Evolutionary conservation across 169 alveolate species (phyloP).

Genomic region (Amoebophrya sp.): DNA sequence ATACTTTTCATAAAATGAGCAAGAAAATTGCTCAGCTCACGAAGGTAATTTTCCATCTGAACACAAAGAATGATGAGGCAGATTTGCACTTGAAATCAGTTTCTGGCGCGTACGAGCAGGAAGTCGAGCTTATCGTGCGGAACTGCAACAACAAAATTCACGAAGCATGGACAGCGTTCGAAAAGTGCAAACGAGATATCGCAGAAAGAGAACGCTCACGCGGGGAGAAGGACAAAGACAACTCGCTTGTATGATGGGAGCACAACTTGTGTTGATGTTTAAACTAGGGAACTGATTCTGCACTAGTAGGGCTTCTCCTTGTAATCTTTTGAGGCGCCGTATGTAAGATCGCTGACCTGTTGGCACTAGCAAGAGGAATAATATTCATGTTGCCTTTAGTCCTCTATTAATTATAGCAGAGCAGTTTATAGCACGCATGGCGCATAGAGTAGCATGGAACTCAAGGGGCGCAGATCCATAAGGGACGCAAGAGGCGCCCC

Average conservation of each 20-base stretch:
- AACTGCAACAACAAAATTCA: conserved; percentile 61
- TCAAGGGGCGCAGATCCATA: no score
- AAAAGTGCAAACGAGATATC: conserved; percentile 36
- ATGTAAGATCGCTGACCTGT: no score
- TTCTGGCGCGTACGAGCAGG: conserved; percentile 61
- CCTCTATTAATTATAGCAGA: no score
- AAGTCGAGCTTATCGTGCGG: conserved; percentile 60
- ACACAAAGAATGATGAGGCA: conserved; percentile 68
- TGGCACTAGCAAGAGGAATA: no score
- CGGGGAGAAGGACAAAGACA: neutral
- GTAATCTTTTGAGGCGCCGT: no score
- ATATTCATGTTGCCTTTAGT: no score
- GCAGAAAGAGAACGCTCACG: neutral
- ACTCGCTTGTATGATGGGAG: neutral
- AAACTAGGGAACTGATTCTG: no score
- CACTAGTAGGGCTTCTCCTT: no score
- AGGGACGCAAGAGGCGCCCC: no score
- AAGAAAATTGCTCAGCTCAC: conserved; percentile 74
- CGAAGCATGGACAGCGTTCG: conserved; percentile 58
- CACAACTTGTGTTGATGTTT: no score
- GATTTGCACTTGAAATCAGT: neutral
- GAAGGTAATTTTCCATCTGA: conserved; percentile 69
- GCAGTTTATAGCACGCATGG: no score
- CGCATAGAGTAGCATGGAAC: no score
- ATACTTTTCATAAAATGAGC: conserved; percentile 59